Base-by-base conservation (phyloP, 140 eudicot genomes). In the Artemisia princeps region DNA sequence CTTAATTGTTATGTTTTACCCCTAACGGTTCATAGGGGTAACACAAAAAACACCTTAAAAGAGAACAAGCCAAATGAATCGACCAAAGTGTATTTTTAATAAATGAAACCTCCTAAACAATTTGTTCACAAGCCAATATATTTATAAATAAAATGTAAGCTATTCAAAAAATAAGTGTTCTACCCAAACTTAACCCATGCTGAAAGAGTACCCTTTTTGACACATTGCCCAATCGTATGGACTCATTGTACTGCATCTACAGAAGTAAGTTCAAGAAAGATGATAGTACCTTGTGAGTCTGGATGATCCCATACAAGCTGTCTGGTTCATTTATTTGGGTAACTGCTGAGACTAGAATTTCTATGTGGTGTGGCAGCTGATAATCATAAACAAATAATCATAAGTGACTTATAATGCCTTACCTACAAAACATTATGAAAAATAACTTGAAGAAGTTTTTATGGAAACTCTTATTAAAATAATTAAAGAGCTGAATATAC, bases 291-390 rank as follows among this genome's bases (percentile, higher is more conserved):
- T 94, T 86, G 82, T 86, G 87, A 19, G 96, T 86, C 76, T 88
- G 99, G 75, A 94, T 79, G 60, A 94, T 84, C 53, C 99, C 99
- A 79, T 94, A 94, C 71, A 94, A 77, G 74, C 99, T 88, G 88
- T 94, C 99, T 0, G 96, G 96, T 83, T 94, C 99, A 69, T 94
- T 94, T 65, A 94, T 94, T 70, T 82, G 95, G 53, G 99, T 94
- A 76, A 94, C 95, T 7, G 99, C 99, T 51, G 96, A 77, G 57
- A 84, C 83, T 14, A 94, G 80, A 70, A 94, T 80, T 64, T 86
- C 96, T 72, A 86, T 81, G 74, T 94, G 99, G 74, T 61, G 80
- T 14, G 96, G 95, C 67, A 88, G 84, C 99, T 94, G 87, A 72
- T 60, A 57, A 65, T n/a, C 51, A 52, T 50, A 52, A 61, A 46